These are phyloP conservation scores for Flueggea neowawraea DNA, from an alignment of 441 rosid genomes.

Conservation along the genomic window DNA sequence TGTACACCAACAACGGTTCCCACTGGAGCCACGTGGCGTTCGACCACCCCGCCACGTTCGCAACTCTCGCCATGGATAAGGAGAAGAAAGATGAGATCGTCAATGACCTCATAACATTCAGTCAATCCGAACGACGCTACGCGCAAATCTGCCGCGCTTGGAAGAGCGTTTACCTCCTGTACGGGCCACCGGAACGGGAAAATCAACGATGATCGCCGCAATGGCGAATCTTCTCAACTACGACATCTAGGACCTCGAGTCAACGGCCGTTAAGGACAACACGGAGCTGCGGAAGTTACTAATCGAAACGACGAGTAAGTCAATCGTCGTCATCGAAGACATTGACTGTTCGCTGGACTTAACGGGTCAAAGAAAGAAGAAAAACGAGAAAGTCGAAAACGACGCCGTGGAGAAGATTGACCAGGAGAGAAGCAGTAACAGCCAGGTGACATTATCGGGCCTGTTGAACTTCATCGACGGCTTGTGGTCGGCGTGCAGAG, in stretches of 20 bases:
- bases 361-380: slow-evolving; percentile 46
- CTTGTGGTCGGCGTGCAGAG: slow-evolving; percentile 74
- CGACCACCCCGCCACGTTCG: slow-evolving; percentile 51
- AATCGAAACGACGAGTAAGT: slow-evolving; percentile 53
- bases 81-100: slow-evolving; percentile 38
- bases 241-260: slow-evolving; percentile 71
- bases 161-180: slow-evolving; percentile 73
- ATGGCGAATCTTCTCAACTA: slow-evolving; percentile 71
- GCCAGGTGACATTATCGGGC: slow-evolving; percentile 77
- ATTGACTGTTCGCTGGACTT: slow-evolving; percentile 74
- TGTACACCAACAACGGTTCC: slow-evolving; percentile 33
- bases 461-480: slow-evolving; percentile 64
- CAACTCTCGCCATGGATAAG: slow-evolving; percentile 44
- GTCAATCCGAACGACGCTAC: slow-evolving; percentile 48
- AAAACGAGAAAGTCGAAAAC: slow-evolving; percentile 12
- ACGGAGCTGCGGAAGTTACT: slow-evolving; percentile 54
- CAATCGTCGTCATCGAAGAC: slow-evolving; percentile 68
- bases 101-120: slow-evolving; percentile 44
- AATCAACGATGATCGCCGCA: slow-evolving; percentile 74
- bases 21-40: slow-evolving; percentile 48
- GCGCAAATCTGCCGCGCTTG: slow-evolving; percentile 64
- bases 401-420: background rate
- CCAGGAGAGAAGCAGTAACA: slow-evolving; percentile 19
- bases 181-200: slow-evolving; percentile 76
- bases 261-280: slow-evolving; percentile 66